Evolutionary conservation across 805 yeast species (phyloP).

Genomic region (Pichia eremophila): DNA sequence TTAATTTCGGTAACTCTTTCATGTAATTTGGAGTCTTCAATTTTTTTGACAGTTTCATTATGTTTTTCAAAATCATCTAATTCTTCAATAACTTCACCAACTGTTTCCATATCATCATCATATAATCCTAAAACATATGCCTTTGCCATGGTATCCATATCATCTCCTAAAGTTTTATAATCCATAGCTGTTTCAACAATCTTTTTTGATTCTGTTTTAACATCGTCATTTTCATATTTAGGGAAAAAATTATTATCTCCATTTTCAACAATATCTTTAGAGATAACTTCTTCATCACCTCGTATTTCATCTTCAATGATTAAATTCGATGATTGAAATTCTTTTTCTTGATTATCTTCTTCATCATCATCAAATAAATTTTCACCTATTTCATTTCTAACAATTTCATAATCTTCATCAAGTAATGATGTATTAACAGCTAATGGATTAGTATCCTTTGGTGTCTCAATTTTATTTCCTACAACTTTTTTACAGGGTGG

Average conservation of each 20-base stretch:
- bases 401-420: slow-evolving; percentile 17
- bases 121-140: slow-evolving; percentile 53
- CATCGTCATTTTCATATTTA: not conserved
- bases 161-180: slow-evolving; percentile 32
- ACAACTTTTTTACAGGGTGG: not conserved
- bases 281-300: not conserved
- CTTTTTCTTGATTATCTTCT: not conserved
- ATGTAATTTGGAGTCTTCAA: slow-evolving; percentile 12
- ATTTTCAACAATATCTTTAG: not conserved
- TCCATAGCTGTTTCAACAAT: slow-evolving; percentile 29
- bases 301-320: not conserved
- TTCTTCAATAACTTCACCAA: slow-evolving; percentile 46
- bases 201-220: not conserved
- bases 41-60: slow-evolving; percentile 37
- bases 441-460: slow-evolving; percentile 16
- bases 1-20: slow-evolving; percentile 10
- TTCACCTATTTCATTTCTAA: slow-evolving; percentile 13
- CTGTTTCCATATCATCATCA: slow-evolving; percentile 49
- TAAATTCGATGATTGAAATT: not conserved
- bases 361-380: slow-evolving; percentile 15
- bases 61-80: slow-evolving; percentile 45
- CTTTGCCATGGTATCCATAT: slow-evolving; percentile 48
- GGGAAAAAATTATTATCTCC: slow-evolving; percentile 4
- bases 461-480: slow-evolving; percentile 7
- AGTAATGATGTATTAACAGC: slow-evolving; percentile 7